Evolutionary conservation across 192 early-diverging fungal species (phyloP).

Genomic region (Coemansia pectinata): DNA sequence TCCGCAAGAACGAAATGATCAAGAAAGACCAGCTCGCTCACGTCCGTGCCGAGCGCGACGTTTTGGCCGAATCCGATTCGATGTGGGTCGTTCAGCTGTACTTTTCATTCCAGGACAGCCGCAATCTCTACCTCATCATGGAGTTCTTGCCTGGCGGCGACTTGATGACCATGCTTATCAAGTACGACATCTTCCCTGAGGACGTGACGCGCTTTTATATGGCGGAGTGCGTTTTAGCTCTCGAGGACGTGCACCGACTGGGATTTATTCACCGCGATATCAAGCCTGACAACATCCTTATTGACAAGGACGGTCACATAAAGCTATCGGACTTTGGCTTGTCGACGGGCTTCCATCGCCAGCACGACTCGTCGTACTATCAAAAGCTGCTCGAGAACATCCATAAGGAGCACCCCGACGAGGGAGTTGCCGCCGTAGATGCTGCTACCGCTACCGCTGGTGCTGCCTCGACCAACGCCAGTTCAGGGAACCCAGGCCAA

Average conservation of each 20-base stretch:
- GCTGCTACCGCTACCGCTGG: constrained; percentile 37
- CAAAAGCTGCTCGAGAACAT: constrained; percentile 74
- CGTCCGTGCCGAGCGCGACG: constrained; percentile 97
- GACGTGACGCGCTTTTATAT: constrained; percentile 99
- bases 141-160: constrained; percentile 99
- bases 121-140: constrained; percentile 98
- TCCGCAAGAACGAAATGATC: constrained; percentile 96
- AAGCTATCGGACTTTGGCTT: constrained; percentile 99
- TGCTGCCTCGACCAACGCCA: background rate
- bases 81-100: constrained; percentile 98
- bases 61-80: constrained; percentile 93
- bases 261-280: constrained; percentile 94
- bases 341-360: constrained; percentile 98
- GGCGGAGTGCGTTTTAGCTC: constrained; percentile 92
- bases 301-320: constrained; percentile 98
- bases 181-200: constrained; percentile 96
- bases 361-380: constrained; percentile 97
- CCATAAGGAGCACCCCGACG: constrained; percentile 58
- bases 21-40: constrained; percentile 99
- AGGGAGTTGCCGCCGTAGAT: constrained; percentile 33
- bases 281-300: constrained; percentile 88
- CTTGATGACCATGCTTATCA: constrained; percentile 99
- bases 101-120: constrained; percentile 96
- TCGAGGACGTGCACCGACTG: constrained; percentile 90
- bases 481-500: constrained; percentile 12